A percentile compares a stretch with the other conserved stretches of the same genome.
Conservation (phyloP, 1,284 basidiomycete species). For the Sanghuangporus baumii region DNA sequence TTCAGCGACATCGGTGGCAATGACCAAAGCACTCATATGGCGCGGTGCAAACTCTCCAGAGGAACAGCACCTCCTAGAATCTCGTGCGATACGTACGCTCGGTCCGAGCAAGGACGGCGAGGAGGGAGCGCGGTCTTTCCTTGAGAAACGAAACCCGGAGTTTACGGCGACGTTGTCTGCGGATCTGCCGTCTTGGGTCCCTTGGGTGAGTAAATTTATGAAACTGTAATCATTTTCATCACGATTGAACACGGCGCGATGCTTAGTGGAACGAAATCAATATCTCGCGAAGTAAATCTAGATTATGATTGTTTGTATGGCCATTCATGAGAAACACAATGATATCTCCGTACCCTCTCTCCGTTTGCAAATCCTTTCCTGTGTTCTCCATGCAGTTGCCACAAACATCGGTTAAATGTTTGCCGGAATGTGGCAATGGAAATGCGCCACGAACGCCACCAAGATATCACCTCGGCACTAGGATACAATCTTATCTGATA, state of each 20-base stretch:
- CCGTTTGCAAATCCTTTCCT: not conserved
- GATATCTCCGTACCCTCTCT: not conserved
- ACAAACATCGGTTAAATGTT: not conserved
- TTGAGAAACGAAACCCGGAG: slow-evolving; percentile 38
- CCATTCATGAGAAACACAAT: not conserved
- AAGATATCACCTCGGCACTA: not conserved
- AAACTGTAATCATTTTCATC: not conserved
- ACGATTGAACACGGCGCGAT: not conserved
- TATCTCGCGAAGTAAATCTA: slow-evolving; percentile 31
- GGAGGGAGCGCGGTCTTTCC: slow-evolving; percentile 46
- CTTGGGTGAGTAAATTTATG: slow-evolving; percentile 39
- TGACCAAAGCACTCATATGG: slow-evolving; percentile 47
- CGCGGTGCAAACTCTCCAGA: slow-evolving; percentile 43
- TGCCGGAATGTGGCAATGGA: not conserved
- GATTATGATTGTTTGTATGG: slow-evolving; percentile 26
- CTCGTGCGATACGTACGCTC: slow-evolving; percentile 38
- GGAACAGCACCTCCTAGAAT: slow-evolving; percentile 50
- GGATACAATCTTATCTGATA: not conserved
- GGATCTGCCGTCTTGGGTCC: slow-evolving; percentile 36
- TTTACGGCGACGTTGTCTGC: slow-evolving; percentile 41
- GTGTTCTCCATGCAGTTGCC: not conserved
- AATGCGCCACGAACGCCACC: not conserved
- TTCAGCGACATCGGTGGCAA: slow-evolving; percentile 43
- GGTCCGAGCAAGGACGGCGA: slow-evolving; percentile 35
- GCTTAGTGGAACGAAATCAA: slow-evolving; percentile 37